Percentiles rank a stretch among this genome's conserved stretches.
phyloP scores from a whole-genome alignment of 2,329 filamentous ascomycete species.

The Dichotomopilus funicola region DNA sequence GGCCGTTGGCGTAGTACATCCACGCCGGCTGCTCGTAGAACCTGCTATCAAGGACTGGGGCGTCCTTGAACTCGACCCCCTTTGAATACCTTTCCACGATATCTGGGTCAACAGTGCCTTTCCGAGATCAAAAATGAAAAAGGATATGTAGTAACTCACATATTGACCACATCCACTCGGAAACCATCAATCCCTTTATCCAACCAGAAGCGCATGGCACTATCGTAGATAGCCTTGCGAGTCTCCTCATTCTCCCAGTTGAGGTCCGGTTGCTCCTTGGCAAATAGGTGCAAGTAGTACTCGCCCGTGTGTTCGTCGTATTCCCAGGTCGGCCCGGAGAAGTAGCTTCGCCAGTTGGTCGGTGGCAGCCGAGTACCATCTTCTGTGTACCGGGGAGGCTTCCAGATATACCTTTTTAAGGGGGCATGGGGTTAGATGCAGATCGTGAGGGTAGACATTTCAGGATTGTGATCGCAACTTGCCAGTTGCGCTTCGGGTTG shows the following conservation, averaged over 20 bases:
- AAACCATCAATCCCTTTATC: conserved; percentile 64
- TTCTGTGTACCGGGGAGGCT: conserved; percentile 36
- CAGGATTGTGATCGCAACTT: conserved; percentile 36
- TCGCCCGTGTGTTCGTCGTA: conserved; percentile 67
- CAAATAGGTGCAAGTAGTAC: conserved; percentile 73
- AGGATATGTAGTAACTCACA: conserved; percentile 38
- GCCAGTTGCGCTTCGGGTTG: conserved; percentile 64
- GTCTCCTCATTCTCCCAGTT: conserved; percentile 73
- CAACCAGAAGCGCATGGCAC: conserved; percentile 71
- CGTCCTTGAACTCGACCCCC: conserved; percentile 50
- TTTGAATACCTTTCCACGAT: conserved; percentile 46
- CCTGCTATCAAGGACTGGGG: conserved; percentile 44
- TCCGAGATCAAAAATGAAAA: too few species aligned
- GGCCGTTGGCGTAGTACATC: conserved; percentile 59
- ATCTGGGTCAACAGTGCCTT: too few species aligned
- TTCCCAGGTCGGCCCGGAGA: conserved; percentile 57
- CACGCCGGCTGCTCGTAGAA: conserved; percentile 46
- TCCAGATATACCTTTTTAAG: conserved; percentile 29
- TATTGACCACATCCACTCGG: conserved; percentile 64
- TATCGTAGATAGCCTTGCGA: conserved; percentile 62
- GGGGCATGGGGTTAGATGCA: not conserved
- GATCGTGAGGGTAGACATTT: too few species aligned
- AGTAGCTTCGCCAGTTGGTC: conserved; percentile 67
- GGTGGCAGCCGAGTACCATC: conserved; percentile 60
- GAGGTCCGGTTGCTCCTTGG: conserved; percentile 71